These are phyloP conservation scores for Collybia mongolica DNA, from an alignment of 768 basidiomycete genomes.

Conservation along the genomic window DNA sequence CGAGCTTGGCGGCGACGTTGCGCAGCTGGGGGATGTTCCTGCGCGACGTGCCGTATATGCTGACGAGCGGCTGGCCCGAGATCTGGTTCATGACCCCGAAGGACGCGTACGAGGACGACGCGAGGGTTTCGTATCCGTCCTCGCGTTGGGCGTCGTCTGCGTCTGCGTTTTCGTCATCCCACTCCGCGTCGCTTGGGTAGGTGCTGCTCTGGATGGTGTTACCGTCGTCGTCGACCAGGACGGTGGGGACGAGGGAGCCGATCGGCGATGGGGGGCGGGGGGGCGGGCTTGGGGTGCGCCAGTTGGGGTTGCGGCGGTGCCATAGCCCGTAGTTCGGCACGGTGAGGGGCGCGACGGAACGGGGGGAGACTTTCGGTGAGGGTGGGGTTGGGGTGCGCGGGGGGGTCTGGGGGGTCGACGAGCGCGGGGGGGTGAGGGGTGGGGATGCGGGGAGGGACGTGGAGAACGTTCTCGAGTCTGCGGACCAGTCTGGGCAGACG, in stretches of 20 bases:
- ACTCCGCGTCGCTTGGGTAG: slow-evolving; percentile 1
- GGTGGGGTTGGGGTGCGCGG: background rate
- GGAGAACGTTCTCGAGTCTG: background rate
- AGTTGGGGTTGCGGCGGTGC: slow-evolving; percentile 33
- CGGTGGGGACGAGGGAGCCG: slow-evolving; percentile 20
- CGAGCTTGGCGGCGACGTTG: slow-evolving; percentile 21
- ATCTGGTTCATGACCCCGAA: background rate
- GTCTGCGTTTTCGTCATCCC: slow-evolving; percentile 3
- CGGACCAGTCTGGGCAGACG: slow-evolving; percentile 23
- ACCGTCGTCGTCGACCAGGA: slow-evolving; percentile 22
- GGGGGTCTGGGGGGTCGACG: slow-evolving; percentile 1
- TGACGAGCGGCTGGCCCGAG: background rate
- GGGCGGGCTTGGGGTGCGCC: slow-evolving; percentile 17
- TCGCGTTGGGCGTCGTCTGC: background rate
- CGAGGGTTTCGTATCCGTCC: slow-evolving; percentile 9
- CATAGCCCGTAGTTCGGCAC: slow-evolving; percentile 17
- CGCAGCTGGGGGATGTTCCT: slow-evolving; percentile 23
- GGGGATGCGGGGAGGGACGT: slow-evolving; percentile 1
- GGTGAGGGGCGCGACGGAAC: slow-evolving; percentile 5
- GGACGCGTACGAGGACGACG: no score
- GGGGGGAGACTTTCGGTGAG: background rate
- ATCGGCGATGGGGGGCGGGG: slow-evolving; percentile 5
- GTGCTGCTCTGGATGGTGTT: slow-evolving; percentile 16
- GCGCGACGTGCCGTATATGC: slow-evolving; percentile 23
- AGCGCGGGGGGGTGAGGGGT: slow-evolving; percentile 5